phyloP scores from a whole-genome alignment of 257 asterid species.

The Schizonepeta tenuifolia region DNA sequence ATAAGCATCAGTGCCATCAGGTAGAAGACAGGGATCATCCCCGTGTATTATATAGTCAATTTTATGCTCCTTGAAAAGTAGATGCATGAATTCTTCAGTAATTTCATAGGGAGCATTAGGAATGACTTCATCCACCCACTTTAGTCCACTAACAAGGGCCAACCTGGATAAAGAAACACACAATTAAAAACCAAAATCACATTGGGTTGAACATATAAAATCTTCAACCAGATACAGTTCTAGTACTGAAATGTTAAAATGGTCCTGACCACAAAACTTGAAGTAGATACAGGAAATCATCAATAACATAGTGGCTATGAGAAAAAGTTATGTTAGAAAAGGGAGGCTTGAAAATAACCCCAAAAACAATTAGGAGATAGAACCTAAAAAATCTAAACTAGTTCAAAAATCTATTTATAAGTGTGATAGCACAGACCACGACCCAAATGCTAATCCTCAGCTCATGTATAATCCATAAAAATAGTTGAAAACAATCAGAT shows the following conservation, averaged over 20 bases:
- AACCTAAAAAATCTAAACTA: background rate
- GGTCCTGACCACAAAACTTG: background rate
- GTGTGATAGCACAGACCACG: background rate
- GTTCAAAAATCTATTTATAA: background rate
- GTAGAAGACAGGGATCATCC: conserved; percentile 96
- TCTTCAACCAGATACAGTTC: background rate
- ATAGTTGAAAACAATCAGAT: background rate
- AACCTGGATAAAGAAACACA: conserved; percentile 50
- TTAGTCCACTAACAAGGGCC: conserved; percentile 89
- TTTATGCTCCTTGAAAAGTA: conserved; percentile 79
- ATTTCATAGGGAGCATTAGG: conserved; percentile 89
- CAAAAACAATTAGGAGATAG: background rate
- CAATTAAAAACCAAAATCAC: conserved; percentile 23
- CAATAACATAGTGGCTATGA: background rate
- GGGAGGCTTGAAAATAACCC: background rate
- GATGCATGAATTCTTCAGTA: conserved; percentile 86
- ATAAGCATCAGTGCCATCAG: conserved; percentile 97
- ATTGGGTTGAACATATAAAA: conserved; percentile 37
- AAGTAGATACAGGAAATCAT: background rate
- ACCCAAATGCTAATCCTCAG: background rate
- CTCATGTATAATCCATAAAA: background rate
- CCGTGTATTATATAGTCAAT: conserved; percentile 94
- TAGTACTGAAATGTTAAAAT: background rate
- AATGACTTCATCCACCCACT: conserved; percentile 98
- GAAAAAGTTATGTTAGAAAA: background rate